Evolutionary conservation across 345 rosid species (phyloP), one percentile per base, ranked within the genome.

Genomic region (Syzygium aromaticum): DNA sequence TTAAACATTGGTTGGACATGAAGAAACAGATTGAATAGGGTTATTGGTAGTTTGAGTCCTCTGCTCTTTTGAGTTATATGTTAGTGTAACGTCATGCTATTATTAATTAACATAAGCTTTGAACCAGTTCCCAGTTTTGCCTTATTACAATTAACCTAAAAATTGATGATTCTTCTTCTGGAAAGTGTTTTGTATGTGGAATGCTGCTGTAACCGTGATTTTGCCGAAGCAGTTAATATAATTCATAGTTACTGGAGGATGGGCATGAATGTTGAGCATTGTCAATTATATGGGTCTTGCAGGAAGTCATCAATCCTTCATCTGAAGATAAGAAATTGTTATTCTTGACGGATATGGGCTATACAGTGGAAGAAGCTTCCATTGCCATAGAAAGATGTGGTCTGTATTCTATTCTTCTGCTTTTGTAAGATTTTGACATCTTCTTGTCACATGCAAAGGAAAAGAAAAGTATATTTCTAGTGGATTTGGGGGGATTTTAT

Each of bases 351-450:
- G 91, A 85, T 80, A 95, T 97, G 99, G 99, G 98, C 25, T 97
- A 94, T 90, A 73, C 93, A 7, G 84, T 56, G 85, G 90, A 89
- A 11, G 98, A 96, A 88, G 99, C 93, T 85, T 88, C 94, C 88
- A 86, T 93, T 87, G 99, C 99, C 87, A 59, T 95, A 89, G 93
- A 95, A 92, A 95, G 98, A 96, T 96, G 99, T 63, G 99, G 99
- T 97, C 63, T 11, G 91, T 88, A 57, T 86, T 87, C 33, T 85
- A n/a, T 77, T 86, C n/a, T 54, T 85, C n/a, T 54, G 40, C 53
- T 84, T 56, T 27, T 51, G 67, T 6, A 56, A 56, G 54, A 49
- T 87, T 86, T 46, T 57, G 84, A 28, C 40, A 30, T 28, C 52
- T 52, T 40, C 83, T 56, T 5, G 49, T 73, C 82, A 73, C 49